phyloP scores from a whole-genome alignment of 495 filamentous ascomycete genomes.

The Diplogelasinospora grovesii region DNA sequence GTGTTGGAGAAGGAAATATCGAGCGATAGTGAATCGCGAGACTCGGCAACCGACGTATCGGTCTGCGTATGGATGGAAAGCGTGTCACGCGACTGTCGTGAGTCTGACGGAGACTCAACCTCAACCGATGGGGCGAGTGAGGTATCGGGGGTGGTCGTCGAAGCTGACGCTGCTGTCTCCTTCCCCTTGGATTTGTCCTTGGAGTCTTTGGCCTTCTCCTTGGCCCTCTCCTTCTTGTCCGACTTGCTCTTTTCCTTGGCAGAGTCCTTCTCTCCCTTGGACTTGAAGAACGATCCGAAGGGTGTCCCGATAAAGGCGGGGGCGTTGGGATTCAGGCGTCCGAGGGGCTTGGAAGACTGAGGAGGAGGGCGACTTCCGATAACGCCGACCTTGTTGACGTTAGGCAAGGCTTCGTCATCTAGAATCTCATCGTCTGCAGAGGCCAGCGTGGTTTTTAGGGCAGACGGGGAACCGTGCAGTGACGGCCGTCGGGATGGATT shows the following conservation, averaged over 20 bases:
- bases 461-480: slow-evolving; percentile 42
- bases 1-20: slow-evolving; percentile 62
- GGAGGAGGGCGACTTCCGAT: slow-evolving; percentile 44
- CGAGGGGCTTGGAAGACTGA: slow-evolving; percentile 32
- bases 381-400: slow-evolving; percentile 42
- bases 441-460: slow-evolving; percentile 42
- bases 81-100: slow-evolving; percentile 52
- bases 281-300: slow-evolving; percentile 39
- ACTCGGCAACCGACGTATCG: slow-evolving; percentile 62
- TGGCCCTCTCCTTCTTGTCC: slow-evolving; percentile 21
- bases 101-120: slow-evolving; percentile 52
- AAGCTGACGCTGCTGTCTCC: slow-evolving; percentile 4
- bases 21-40: slow-evolving; percentile 59
- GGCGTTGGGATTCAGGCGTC: slow-evolving; percentile 45
- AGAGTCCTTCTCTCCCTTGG: slow-evolving; percentile 30
- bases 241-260: slow-evolving; percentile 25
- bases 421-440: slow-evolving; percentile 46
- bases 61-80: slow-evolving; percentile 49
- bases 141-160: slow-evolving; percentile 18
- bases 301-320: slow-evolving; percentile 44
- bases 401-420: slow-evolving; percentile 35
- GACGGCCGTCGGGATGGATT: slow-evolving; percentile 42
- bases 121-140: slow-evolving; percentile 11
- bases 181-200: slow-evolving; percentile 20
- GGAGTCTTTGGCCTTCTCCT: slow-evolving; percentile 30